Percentiles rank a stretch among this genome's conserved stretches.
phyloP scores from a whole-genome alignment of 768 basidiomycete genomes.

The Crucibulum laeve region DNA sequence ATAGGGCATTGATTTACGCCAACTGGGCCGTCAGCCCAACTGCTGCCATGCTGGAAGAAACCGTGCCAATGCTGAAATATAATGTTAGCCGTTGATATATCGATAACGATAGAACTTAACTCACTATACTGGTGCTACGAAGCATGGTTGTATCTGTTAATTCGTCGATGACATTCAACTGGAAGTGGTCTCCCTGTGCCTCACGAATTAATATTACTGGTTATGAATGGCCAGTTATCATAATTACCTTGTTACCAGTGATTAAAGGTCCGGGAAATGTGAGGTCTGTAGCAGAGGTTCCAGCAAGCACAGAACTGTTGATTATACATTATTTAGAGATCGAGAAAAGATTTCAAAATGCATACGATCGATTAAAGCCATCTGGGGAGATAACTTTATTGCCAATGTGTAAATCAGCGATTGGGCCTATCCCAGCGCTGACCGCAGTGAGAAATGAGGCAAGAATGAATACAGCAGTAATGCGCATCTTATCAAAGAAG shows the following conservation, averaged over 20 bases:
- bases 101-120: not conserved
- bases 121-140: constrained; percentile 17
- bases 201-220: not conserved
- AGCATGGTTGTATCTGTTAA: constrained; percentile 17
- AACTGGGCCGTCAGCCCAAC: constrained; percentile 35
- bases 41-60: constrained; percentile 27
- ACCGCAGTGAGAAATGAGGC: not conserved
- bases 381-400: constrained; percentile 2
- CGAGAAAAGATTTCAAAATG: not conserved
- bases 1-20: constrained; percentile 40
- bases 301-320: not conserved
- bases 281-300: not conserved
- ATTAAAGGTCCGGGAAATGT: constrained; percentile 3
- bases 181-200: constrained; percentile 15
- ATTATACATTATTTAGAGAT: not conserved
- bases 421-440: not conserved
- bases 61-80: constrained; percentile 40
- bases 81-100: not conserved
- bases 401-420: not conserved
- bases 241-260: not conserved
- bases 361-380: constrained; percentile 3
- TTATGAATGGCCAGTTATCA: not conserved
- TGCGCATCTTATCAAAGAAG: too few species aligned
- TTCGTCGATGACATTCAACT: constrained; percentile 16
- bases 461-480: too few species aligned